These are phyloP conservation scores for Monilinia fructigena DNA, from an alignment of 2,329 filamentous ascomycete genomes.

Conservation along the genomic window DNA sequence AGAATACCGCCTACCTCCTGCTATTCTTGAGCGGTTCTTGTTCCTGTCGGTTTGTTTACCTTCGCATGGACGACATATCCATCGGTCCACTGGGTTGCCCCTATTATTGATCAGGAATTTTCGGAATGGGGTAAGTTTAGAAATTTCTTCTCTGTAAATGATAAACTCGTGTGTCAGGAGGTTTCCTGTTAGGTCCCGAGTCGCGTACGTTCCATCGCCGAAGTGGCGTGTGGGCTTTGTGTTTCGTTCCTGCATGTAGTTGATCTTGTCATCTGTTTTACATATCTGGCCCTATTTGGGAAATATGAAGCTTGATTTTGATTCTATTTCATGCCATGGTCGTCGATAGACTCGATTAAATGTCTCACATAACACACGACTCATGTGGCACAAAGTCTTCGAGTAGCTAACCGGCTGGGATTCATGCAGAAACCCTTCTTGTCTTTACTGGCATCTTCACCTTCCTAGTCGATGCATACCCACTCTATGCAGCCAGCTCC, in stretches of 20 bases:
- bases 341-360: slow-evolving; percentile 15
- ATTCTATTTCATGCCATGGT: slow-evolving; percentile 1
- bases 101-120: slow-evolving; percentile 70
- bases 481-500: slow-evolving; percentile 71
- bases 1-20: slow-evolving; percentile 79
- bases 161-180: slow-evolving; percentile 17
- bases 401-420: slow-evolving; percentile 36
- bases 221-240: slow-evolving; percentile 15
- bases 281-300: slow-evolving; percentile 21
- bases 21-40: slow-evolving; percentile 70
- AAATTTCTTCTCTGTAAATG: slow-evolving; percentile 28
- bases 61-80: slow-evolving; percentile 84
- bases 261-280: slow-evolving; percentile 19
- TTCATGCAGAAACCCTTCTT: slow-evolving; percentile 61
- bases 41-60: slow-evolving; percentile 80
- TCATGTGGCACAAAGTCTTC: slow-evolving; percentile 31
- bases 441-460: slow-evolving; percentile 85
- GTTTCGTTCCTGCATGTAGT: slow-evolving; percentile 23
- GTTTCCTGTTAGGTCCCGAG: slow-evolving; percentile 22
- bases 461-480: slow-evolving; percentile 75
- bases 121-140: slow-evolving; percentile 64
- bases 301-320: slow-evolving; percentile 14
- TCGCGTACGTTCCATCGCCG: slow-evolving; percentile 24
- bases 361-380: slow-evolving; percentile 30
- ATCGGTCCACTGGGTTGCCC: slow-evolving; percentile 72